Evolutionary conservation across 2,329 filamentous ascomycete species (phyloP).

Genomic region (Cordyceps fumosorosea): DNA sequence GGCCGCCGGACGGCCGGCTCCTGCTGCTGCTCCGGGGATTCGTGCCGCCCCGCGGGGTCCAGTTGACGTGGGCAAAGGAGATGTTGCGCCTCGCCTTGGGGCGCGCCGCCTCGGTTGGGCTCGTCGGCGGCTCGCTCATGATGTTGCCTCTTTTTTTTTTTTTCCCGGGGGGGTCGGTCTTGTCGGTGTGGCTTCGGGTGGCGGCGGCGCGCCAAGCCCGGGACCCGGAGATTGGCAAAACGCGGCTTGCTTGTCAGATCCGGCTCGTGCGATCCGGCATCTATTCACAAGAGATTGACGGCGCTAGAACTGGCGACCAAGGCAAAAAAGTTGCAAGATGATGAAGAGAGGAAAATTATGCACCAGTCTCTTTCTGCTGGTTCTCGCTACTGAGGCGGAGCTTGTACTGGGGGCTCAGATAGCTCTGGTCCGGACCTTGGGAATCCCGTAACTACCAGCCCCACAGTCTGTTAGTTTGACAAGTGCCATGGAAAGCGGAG

Average conservation of each 20-base stretch:
- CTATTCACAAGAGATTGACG: not conserved
- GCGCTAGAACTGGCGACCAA: not conserved
- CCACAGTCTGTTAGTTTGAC: not conserved
- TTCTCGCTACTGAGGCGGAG: not conserved
- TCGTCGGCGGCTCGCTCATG: slow-evolving; percentile 3
- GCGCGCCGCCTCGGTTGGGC: not conserved
- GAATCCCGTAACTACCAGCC: not conserved
- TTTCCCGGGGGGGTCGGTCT: not conserved
- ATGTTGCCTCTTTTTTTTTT: not conserved
- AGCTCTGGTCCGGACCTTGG: not conserved
- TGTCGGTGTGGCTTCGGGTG: not conserved
- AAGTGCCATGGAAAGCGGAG: not conserved
- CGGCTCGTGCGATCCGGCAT: not conserved
- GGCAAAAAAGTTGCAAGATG: not conserved
- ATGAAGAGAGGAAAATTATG: not conserved
- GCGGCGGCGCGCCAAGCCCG: not conserved
- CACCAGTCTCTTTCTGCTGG: not conserved
- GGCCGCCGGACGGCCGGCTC: not conserved
- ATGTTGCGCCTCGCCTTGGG: slow-evolving; percentile 11
- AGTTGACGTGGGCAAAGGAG: slow-evolving; percentile 8
- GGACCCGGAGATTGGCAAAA: not conserved
- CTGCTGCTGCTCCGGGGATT: too few species aligned
- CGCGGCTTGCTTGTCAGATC: not conserved
- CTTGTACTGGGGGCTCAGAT: not conserved
- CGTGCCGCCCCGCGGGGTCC: not conserved